Evolutionary conservation across 1,139 yeast genomes (phyloP), one percentile per base, ranked within the genome.

Genomic region (Oligophagozyma castellii): DNA sequence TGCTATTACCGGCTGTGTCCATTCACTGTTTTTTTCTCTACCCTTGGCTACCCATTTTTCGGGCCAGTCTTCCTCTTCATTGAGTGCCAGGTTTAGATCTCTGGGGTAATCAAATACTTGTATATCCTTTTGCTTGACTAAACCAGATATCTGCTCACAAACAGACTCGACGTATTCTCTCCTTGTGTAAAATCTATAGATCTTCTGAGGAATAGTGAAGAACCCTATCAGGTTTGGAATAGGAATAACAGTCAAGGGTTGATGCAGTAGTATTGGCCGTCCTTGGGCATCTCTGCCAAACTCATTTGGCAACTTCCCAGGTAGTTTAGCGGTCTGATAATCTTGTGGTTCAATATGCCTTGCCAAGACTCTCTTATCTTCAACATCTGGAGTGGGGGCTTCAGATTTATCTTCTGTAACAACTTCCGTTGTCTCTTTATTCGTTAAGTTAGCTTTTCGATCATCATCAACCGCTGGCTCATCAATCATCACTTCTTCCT

Each of bases 1-100:
- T 15, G 70, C 70, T 11, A 54, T 62, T 33, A 84, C 58, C 14
- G 78, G 89, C 49, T 74, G 74, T 32, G 78, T 74, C 98, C 98
- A 89, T 51, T 86, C 96, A 36, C 93, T 77, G 24, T 68, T 59
- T 44, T 71, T 75, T 33, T 70, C 77, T 28, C 57, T 50, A 12
- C 93, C 94, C 38, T 63, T 66, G 38, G 70, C 65, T 24, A 80
- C 78, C 94, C 95, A 92, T 37, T 68, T 66, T 37, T 61, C 59
- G 14, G 96, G 95, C 99, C 99, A 92, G 42, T 83, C 93, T 12
- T 56, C 50, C 50, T 89, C 96, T 51, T 92, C 98, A 24, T 62
- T 72, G 22, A 56, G 54, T 6, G 74, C 78, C 42, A 67, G 54
- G 22, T 62, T 58, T 23, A 67, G 55, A 43, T 81, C 92, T 4